Base-by-base conservation (phyloP, 2,329 filamentous ascomycete genomes). In the Grosmannia clavigera region DNA sequence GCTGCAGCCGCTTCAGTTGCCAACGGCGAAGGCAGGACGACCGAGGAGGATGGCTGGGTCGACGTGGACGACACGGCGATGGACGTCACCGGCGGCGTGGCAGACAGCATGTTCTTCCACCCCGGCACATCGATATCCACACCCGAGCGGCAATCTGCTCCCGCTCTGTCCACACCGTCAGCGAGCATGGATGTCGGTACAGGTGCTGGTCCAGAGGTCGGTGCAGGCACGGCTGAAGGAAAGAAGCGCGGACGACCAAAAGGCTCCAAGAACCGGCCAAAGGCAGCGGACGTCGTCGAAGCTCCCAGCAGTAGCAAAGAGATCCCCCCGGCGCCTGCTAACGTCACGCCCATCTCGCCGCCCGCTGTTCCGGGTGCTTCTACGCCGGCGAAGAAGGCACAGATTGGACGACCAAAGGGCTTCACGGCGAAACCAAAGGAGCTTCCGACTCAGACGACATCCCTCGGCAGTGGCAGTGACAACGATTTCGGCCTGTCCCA, bases 201-300 rank as follows among this genome's bases (percentile, higher is more conserved):
- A 6, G 19, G 9, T 22, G 11, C 54, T 22, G 53, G 19, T 3
- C 14, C 31, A 10, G 51, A 53, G 19, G 22, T n/a, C n/a, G 3
- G 6, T 33, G 7, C 27, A 27, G 40, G 40, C 25, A 48, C 16
- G n/a, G 7, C n/a, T 11, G 50, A 50, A 2, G 62, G 66, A 1
- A 77, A 72, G 66, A 75, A 71, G 56, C 71, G 75, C 60, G 76
- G 79, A 6, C 73, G 79, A 38, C 79, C 79, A 0, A 80, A 80
- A 61, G 79, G 79, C 0, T 81, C 78, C 1, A 79, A 76, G 61
- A 81, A 80, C 62, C 73, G 76, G 3, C 71, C 74, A 51, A 55
- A 60, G 35, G 27, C 46, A 33, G 10, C 50, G 38, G 53, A 55
- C 11, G 4, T 11, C 11, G 4, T 11, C 2, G 59, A 50, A 16